Evolutionary conservation across 768 basidiomycete genomes (phyloP).

Genomic region (Leccinum arenicola): DNA sequence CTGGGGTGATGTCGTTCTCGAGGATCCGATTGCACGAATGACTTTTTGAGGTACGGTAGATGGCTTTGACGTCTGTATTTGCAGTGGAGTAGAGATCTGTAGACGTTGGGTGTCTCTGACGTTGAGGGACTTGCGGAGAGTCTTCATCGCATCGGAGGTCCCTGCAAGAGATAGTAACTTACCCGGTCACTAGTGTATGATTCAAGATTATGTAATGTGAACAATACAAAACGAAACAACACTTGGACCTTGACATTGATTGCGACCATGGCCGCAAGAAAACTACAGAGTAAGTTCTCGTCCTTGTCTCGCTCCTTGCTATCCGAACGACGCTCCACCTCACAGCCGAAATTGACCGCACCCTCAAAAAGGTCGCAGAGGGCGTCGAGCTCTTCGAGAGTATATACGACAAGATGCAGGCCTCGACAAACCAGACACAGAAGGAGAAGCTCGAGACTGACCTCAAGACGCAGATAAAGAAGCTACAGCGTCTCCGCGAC

Average conservation of each 20-base stretch:
- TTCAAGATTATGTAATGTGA: conserved; percentile 25
- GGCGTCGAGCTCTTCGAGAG: conserved; percentile 94
- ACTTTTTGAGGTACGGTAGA: conserved; percentile 74
- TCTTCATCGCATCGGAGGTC: conserved; percentile 56
- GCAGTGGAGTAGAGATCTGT: conserved; percentile 69
- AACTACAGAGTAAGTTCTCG: conserved; percentile 71
- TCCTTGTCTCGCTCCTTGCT: background rate
- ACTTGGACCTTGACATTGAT: background rate
- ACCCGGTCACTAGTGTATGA: background rate
- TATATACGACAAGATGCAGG: conserved; percentile 98
- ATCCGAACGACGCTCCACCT: background rate
- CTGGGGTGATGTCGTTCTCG: conserved; percentile 71
- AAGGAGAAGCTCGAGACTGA: conserved; percentile 98
- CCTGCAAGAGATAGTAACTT: background rate
- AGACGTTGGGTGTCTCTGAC: conserved; percentile 52
- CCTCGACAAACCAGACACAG: conserved; percentile 93
- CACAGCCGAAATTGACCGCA: conserved; percentile 96
- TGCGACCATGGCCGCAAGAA: conserved; percentile 78
- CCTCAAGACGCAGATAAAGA: conserved; percentile 98
- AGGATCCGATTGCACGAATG: conserved; percentile 74
- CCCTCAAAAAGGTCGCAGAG: conserved; percentile 93
- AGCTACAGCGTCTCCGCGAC: conserved; percentile 78
- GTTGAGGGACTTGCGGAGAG: conserved; percentile 75
- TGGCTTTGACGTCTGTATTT: conserved; percentile 43
- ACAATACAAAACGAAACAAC: background rate